Evolutionary conservation across 2,329 filamentous ascomycete species (phyloP).

Genomic region (Westerdykella aurantiaca): DNA sequence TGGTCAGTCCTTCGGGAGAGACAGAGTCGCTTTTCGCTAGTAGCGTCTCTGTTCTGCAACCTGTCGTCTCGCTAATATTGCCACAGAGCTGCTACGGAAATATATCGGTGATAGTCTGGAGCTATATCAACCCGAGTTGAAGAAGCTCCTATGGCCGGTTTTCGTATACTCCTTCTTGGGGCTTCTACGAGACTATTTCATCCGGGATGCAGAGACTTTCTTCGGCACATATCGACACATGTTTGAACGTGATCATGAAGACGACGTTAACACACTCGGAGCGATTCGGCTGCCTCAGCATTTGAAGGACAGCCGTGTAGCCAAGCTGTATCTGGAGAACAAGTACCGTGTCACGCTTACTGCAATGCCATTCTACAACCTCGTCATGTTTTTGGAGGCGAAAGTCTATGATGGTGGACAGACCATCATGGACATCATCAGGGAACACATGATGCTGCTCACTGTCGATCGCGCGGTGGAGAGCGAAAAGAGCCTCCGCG

Average conservation of each 20-base stretch:
- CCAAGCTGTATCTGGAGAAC: slow-evolving; percentile 75
- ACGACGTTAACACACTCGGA: slow-evolving; percentile 72
- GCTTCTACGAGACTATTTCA: slow-evolving; percentile 65
- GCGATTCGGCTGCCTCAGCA: slow-evolving; percentile 73
- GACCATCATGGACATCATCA: slow-evolving; percentile 69
- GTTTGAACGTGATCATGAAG: slow-evolving; percentile 72
- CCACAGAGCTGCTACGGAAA: slow-evolving; percentile 57
- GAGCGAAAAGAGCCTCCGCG: slow-evolving; percentile 55
- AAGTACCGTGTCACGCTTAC: slow-evolving; percentile 91
- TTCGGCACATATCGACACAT: slow-evolving; percentile 60
- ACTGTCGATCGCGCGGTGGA: slow-evolving; percentile 52
- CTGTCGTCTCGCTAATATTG: neutral
- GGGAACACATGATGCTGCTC: slow-evolving; percentile 53
- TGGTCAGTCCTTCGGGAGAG: slow-evolving; percentile 33
- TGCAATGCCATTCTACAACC: slow-evolving; percentile 70
- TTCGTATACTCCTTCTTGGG: slow-evolving; percentile 91
- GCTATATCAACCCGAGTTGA: slow-evolving; percentile 85
- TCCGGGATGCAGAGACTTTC: slow-evolving; percentile 67
- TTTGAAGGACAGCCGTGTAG: slow-evolving; percentile 67
- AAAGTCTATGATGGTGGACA: slow-evolving; percentile 75
- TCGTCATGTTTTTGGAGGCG: slow-evolving; percentile 85
- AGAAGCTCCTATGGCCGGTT: slow-evolving; percentile 82
- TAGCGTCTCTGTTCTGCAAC: neutral
- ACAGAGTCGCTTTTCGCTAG: too few relatives aligned
- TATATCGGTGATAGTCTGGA: slow-evolving; percentile 93